A percentile compares a stretch with the other conserved stretches of the same genome.
Conservation (phyloP, 352 stramenopile species). For the Phytopythium chamaehyphon region DNA sequence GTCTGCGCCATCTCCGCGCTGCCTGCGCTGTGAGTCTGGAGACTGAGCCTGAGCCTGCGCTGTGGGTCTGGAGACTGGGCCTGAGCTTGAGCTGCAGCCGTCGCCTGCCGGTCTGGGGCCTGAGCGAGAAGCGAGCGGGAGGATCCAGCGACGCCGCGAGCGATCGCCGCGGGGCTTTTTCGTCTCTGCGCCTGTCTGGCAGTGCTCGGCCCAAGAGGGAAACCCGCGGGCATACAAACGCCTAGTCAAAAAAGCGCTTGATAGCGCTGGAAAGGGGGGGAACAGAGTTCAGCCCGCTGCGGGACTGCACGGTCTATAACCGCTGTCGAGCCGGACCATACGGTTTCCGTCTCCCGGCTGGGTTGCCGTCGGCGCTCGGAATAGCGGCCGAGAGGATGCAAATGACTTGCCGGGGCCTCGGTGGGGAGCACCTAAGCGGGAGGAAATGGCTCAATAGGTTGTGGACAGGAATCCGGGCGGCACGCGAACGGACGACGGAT, state of each 20-base stretch:
- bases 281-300: constrained; percentile 1
- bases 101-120: neutral
- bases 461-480: too few species aligned
- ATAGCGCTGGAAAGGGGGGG: neutral
- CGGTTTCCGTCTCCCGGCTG: constrained; percentile 1
- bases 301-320: neutral
- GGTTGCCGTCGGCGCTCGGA: too few species aligned
- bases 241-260: constrained; percentile 3
- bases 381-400: too few species aligned
- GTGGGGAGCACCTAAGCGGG: too few species aligned
- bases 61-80: too few species aligned
- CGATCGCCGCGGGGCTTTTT: constrained; percentile 1
- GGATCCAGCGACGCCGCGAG: too few species aligned
- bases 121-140: too few species aligned
- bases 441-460: too few species aligned
- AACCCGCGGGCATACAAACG: constrained; percentile 3
- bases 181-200: constrained; percentile 10
- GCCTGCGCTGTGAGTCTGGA: neutral
- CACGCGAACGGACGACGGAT: too few species aligned
- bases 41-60: neutral
- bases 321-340: constrained; percentile 4
- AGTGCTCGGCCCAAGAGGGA: constrained; percentile 9
- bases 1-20: constrained; percentile 21
- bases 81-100: neutral
- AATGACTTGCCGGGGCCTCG: too few species aligned